A percentile compares a stretch with the other conserved stretches of the same genome.
phyloP scores from a whole-genome alignment of 345 rosid species.

The Populus tremula region DNA sequence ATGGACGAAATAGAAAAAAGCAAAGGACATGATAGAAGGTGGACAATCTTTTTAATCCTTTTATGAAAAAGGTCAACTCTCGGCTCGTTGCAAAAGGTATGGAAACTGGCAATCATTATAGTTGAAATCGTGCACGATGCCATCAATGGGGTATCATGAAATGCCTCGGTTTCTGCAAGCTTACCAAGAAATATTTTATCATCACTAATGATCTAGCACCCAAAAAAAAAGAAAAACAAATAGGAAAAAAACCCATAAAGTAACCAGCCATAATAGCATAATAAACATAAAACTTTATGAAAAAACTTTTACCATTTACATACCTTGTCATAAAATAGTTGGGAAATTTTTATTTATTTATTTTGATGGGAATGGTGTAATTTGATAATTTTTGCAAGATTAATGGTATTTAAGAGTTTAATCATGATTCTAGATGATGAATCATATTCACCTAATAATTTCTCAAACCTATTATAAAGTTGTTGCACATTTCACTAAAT shows the following conservation, averaged over 20 bases:
- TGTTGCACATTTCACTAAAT: no score
- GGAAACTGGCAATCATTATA: neutral
- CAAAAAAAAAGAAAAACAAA: neutral
- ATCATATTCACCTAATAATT: no score
- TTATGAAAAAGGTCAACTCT: neutral
- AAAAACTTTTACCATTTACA: no score
- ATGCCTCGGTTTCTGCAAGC: constrained; percentile 11
- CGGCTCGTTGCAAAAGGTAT: neutral
- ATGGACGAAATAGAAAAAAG: neutral
- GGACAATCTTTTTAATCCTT: neutral
- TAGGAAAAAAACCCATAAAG: neutral
- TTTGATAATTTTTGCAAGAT: no score
- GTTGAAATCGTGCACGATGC: constrained; percentile 9
- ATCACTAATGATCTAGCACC: constrained; percentile 10
- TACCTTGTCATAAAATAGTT: no score
- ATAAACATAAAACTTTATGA: neutral
- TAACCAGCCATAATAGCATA: constrained; percentile 18
- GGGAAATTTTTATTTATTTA: no score
- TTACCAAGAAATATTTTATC: constrained; percentile 18
- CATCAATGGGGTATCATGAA: constrained; percentile 13
- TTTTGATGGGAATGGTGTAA: no score
- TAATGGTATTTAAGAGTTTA: no score
- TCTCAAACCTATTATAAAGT: no score
- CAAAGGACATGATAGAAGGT: neutral
- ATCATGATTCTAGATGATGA: no score